A percentile compares a stretch with the other conserved stretches of the same genome.
phyloP scores from a whole-genome alignment of 2,329 filamentous ascomycete species.

The Thelonectria discophora region DNA sequence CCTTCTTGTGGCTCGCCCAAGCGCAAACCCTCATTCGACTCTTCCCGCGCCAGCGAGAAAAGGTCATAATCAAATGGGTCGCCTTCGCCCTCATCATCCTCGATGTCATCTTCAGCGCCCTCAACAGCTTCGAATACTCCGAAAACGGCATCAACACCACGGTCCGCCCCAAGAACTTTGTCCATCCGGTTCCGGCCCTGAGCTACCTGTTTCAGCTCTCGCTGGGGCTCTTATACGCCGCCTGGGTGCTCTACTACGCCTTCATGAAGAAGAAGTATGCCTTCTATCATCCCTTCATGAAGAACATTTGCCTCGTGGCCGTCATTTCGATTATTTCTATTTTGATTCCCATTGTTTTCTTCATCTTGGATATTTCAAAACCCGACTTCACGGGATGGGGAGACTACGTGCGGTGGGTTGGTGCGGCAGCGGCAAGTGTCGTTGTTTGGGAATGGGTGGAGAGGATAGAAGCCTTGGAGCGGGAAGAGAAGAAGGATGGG shows the following conservation, averaged over 20 bases:
- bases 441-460: constrained; percentile 99
- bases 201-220: constrained; percentile 91
- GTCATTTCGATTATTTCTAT: constrained; percentile 82
- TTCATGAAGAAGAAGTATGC: constrained; percentile 92
- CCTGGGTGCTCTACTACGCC: constrained; percentile 93
- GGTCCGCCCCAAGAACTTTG: constrained; percentile 77
- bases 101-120: constrained; percentile 88
- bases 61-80: constrained; percentile 98
- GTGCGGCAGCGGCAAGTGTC: constrained; percentile 91
- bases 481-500: constrained; percentile 93
- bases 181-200: constrained; percentile 88
- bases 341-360: constrained; percentile 89
- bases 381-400: constrained; percentile 90
- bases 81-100: constrained; percentile 92
- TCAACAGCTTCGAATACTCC: constrained; percentile 81
- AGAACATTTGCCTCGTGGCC: constrained; percentile 85
- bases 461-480: constrained; percentile 88
- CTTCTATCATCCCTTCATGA: constrained; percentile 90
- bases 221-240: constrained; percentile 86
- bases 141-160: constrained; percentile 61
- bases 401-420: constrained; percentile 96
- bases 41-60: constrained; percentile 96
- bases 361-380: constrained; percentile 88
- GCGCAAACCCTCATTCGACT: constrained; percentile 95
- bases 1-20: constrained; percentile 96